phyloP scores from a whole-genome alignment of 345 rosid genomes.

The Geranium brycei region DNA sequence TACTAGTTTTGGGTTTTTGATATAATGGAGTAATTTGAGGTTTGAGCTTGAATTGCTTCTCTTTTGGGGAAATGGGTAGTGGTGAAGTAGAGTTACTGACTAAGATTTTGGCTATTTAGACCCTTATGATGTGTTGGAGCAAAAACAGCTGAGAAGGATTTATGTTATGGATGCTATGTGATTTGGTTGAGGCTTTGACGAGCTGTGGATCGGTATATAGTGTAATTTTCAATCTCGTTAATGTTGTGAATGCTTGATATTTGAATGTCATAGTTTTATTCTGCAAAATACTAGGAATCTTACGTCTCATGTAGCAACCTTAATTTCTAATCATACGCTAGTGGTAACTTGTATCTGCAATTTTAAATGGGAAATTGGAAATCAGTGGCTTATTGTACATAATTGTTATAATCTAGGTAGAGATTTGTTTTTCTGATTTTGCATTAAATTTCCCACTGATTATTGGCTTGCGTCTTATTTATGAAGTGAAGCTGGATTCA shows the following conservation, averaged over 20 bases:
- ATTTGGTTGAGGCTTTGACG: background rate
- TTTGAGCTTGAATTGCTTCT: background rate
- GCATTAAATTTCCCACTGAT: background rate
- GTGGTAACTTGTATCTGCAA: background rate
- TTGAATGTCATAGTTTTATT: background rate
- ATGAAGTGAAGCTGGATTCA: conserved; percentile 21
- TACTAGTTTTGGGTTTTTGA: background rate
- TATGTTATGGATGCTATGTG: background rate
- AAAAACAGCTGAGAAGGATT: background rate
- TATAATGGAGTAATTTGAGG: background rate
- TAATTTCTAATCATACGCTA: background rate
- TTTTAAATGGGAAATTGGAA: background rate
- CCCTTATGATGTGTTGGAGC: background rate
- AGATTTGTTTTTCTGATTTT: background rate
- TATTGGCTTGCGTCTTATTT: background rate
- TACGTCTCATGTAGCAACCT: background rate
- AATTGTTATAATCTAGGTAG: background rate
- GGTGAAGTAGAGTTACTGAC: background rate
- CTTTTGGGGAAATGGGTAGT: background rate
- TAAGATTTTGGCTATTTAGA: background rate
- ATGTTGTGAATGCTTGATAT: background rate
- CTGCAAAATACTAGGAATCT: background rate
- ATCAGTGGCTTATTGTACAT: background rate
- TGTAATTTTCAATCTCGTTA: too few species aligned
- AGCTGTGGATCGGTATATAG: background rate